A percentile compares a stretch with the other conserved stretches of the same genome.
Evolutionary conservation across 225 moss, liverwort and hornwort genomes (phyloP).

Genomic region (Sphagnum contortum): DNA sequence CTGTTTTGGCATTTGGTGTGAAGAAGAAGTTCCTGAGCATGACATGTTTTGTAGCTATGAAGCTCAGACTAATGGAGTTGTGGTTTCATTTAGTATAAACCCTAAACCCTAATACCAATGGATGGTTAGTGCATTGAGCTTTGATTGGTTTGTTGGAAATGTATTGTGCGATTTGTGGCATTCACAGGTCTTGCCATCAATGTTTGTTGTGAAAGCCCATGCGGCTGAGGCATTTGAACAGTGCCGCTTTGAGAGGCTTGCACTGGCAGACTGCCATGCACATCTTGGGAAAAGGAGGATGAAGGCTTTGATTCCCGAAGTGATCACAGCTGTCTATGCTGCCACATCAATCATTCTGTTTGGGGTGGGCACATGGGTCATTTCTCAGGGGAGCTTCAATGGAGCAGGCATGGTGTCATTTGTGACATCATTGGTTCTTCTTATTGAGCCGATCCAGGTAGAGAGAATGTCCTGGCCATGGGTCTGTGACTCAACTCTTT

Average conservation of each 20-base stretch:
- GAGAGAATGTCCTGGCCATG: neutral
- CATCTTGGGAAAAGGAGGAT: constrained; percentile 83
- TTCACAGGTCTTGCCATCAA: constrained; percentile 72
- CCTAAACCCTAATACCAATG: no score
- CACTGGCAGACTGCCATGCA: constrained; percentile 68
- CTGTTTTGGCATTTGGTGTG: no score
- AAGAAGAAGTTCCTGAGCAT: no score
- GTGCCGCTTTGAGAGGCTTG: constrained; percentile 69
- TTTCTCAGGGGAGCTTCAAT: constrained; percentile 74
- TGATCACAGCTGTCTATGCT: constrained; percentile 90
- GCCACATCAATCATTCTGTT: constrained; percentile 72
- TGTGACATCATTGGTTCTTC: constrained; percentile 77
- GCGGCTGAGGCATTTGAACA: constrained; percentile 77
- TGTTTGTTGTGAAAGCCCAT: constrained; percentile 91
- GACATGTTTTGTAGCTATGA: no score
- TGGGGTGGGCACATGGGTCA: constrained; percentile 87
- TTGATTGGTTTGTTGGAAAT: no score
- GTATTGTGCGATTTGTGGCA: no score
- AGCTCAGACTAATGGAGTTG: no score
- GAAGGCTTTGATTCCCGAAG: constrained; percentile 95
- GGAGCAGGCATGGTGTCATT: constrained; percentile 90
- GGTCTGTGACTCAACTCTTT: no score
- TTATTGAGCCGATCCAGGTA: constrained; percentile 95
- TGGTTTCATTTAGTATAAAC: no score
- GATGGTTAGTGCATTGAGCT: no score